A percentile compares a stretch with the other conserved stretches of the same genome.
Conservation (phyloP, 2,329 filamentous ascomycete species). For the Monilinia vaccinii-corymbosi region DNA sequence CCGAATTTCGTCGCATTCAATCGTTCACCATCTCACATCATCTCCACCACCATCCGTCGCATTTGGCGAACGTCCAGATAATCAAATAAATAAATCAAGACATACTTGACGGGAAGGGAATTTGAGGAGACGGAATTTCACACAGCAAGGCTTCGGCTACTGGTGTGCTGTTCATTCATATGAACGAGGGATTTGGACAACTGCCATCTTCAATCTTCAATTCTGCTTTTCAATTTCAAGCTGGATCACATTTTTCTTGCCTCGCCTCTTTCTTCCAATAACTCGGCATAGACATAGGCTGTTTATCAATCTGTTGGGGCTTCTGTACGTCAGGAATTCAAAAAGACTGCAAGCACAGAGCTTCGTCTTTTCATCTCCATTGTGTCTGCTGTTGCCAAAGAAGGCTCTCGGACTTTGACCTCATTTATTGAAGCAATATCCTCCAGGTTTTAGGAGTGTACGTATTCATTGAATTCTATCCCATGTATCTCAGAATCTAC, state of each 20-base stretch:
- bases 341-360: conserved; percentile 51
- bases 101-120: not conserved
- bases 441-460: conserved; percentile 29
- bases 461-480: conserved; percentile 31
- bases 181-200: conserved; percentile 7
- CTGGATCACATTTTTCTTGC: conserved; percentile 5
- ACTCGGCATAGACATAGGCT: conserved; percentile 3
- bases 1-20: not conserved
- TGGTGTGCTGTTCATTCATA: conserved; percentile 4
- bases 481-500: conserved; percentile 26
- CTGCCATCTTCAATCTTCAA: not conserved
- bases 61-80: too few relatives aligned
- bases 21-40: not conserved
- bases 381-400: conserved; percentile 30
- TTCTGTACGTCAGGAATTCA: conserved; percentile 18
- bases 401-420: conserved; percentile 28
- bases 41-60: not conserved
- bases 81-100: not conserved
- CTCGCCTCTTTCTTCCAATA: conserved; percentile 7
- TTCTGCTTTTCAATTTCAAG: conserved; percentile 10
- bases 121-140: conserved; percentile 4
- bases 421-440: conserved; percentile 23
- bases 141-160: conserved; percentile 1
- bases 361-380: conserved; percentile 47
- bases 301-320: conserved; percentile 7